phyloP scores from a whole-genome alignment of 2,329 filamentous ascomycete genomes.

The Fusarium succisae region DNA sequence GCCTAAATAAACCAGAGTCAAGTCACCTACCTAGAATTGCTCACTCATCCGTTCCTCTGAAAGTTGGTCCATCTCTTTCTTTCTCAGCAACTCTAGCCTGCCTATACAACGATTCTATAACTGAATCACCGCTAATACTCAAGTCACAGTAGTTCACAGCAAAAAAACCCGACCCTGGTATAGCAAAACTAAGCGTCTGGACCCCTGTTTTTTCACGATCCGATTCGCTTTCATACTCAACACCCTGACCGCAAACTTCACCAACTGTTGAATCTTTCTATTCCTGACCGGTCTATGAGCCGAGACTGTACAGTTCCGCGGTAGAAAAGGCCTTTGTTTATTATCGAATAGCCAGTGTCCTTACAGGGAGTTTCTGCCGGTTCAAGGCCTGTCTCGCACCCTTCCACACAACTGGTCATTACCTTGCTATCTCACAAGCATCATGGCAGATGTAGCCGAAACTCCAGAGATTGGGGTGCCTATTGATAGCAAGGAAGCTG shows the following conservation, averaged over 20 bases:
- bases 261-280: conserved; percentile 5
- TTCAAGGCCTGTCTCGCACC: background rate
- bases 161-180: background rate
- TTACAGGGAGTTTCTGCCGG: background rate
- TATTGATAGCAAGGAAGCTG: background rate
- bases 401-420: background rate
- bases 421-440: background rate
- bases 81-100: background rate
- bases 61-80: background rate
- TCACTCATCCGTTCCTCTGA: background rate
- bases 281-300: conserved; percentile 6
- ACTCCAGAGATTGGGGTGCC: conserved; percentile 6
- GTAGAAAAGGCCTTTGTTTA: background rate
- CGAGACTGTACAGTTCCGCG: background rate
- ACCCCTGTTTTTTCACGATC: conserved; percentile 17
- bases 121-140: background rate
- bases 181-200: background rate
- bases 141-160: background rate
- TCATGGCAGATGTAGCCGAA: conserved; percentile 20
- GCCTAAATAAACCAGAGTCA: conserved; percentile 1
- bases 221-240: conserved; percentile 3
- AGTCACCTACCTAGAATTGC: background rate
- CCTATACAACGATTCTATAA: background rate
- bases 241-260: conserved; percentile 14
- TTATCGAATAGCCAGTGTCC: background rate